Percentiles rank a stretch among this genome's conserved stretches.
Conservation (phyloP, 208 protist genomes). For the Endotrypanum monterogeii region DNA sequence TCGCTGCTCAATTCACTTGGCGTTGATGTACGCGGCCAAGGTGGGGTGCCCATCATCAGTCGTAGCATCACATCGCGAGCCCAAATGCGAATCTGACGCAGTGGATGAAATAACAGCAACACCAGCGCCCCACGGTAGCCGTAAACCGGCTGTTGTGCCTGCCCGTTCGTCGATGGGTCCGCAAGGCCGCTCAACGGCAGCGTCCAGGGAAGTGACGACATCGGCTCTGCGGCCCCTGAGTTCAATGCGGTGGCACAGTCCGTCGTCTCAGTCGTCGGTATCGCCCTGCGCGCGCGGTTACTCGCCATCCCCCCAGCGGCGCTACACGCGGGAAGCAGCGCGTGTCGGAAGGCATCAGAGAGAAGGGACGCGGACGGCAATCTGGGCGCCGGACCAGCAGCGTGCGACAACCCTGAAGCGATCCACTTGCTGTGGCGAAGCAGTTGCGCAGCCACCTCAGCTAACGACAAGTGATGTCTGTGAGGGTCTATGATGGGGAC, state of each 20-base stretch:
- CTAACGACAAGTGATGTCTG: neutral
- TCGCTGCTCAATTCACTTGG: neutral
- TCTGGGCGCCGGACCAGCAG: slow-evolving; percentile 15
- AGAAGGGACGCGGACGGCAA: slow-evolving; percentile 19
- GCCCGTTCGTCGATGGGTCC: neutral
- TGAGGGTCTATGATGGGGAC: neutral
- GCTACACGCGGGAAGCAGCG: neutral
- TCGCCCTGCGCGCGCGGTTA: neutral
- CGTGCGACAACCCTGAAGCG: slow-evolving; percentile 33
- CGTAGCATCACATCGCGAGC: slow-evolving; percentile 23
- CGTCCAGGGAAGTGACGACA: slow-evolving; percentile 2
- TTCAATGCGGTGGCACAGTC: neutral
- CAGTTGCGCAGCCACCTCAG: slow-evolving; percentile 11
- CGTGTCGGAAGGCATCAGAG: slow-evolving; percentile 22
- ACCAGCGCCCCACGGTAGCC: slow-evolving; percentile 35
- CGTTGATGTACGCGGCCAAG: neutral
- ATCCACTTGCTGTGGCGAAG: slow-evolving; percentile 35
- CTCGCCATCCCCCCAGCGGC: neutral
- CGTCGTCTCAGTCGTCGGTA: neutral
- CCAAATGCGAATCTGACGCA: slow-evolving; percentile 41
- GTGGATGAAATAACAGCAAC: slow-evolving; percentile 50
- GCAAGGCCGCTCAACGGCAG: neutral
- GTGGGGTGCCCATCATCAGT: neutral
- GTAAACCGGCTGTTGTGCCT: neutral
- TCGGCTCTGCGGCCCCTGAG: neutral